Conservation (phyloP, 1,139 yeast genomes). For the Entelexis sorbosivorans region DNA sequence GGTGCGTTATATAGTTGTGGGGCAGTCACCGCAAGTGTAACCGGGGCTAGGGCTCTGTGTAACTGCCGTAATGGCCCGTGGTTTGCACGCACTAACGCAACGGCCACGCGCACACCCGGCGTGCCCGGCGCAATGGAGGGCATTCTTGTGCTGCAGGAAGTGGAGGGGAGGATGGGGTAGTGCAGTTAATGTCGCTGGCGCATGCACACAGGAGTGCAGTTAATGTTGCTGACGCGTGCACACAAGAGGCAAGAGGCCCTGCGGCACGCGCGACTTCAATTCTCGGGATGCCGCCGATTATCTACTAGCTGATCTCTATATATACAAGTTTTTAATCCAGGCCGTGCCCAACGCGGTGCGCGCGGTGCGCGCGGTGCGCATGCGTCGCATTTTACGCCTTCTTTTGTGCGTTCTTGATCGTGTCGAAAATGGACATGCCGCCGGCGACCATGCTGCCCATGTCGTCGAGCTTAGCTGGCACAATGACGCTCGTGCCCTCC, state of each 20-base stretch:
- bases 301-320: neutral
- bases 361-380: neutral
- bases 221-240: no score
- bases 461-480: slow-evolving; percentile 68
- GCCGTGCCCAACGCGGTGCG: neutral
- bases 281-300: no score
- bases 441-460: slow-evolving; percentile 65
- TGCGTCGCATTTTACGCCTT: neutral
- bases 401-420: slow-evolving; percentile 30
- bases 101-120: no score
- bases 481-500: slow-evolving; percentile 64
- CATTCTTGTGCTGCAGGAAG: no score
- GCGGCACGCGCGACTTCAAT: no score
- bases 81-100: slow-evolving; percentile 1
- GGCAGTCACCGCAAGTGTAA: neutral
- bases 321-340: neutral
- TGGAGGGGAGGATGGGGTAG: no score
- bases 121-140: no score
- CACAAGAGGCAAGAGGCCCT: no score
- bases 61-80: neutral
- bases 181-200: no score
- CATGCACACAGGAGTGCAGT: no score
- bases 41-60: neutral
- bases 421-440: slow-evolving; percentile 61
- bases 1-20: neutral